Evolutionary conservation across 2,329 filamentous ascomycete species (phyloP).

Genomic region (Phyllosticta citrichinensis): DNA sequence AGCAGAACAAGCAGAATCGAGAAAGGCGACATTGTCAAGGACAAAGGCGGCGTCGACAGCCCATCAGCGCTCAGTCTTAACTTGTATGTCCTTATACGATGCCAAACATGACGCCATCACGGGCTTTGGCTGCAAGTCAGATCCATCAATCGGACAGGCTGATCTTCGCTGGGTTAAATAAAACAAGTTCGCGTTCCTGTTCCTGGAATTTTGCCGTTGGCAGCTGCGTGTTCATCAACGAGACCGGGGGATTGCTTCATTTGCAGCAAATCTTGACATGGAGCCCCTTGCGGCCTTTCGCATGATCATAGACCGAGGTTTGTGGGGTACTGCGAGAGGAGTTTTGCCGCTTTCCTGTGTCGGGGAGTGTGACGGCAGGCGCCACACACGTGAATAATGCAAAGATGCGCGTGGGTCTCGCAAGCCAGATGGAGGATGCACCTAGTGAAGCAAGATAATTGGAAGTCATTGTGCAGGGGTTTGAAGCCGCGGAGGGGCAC

Average conservation of each 20-base stretch:
- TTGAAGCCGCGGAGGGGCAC: too few species aligned
- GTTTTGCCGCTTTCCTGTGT: background rate
- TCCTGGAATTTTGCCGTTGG: background rate
- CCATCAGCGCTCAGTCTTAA: background rate
- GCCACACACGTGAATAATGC: background rate
- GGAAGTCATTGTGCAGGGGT: too few species aligned
- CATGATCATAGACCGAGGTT: background rate
- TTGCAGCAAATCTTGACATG: background rate
- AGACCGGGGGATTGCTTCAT: too few species aligned
- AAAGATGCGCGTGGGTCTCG: background rate
- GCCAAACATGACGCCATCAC: conserved; percentile 2
- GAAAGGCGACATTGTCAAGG: background rate
- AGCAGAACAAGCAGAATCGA: background rate
- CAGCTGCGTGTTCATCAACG: background rate
- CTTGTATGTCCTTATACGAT: background rate
- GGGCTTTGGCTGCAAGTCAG: conserved; percentile 1
- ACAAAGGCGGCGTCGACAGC: background rate
- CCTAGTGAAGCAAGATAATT: too few species aligned
- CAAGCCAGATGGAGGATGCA: too few species aligned
- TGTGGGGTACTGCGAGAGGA: background rate
- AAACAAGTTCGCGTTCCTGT: background rate
- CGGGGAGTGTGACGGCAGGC: background rate
- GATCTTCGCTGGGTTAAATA: background rate
- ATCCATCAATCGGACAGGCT: conserved; percentile 5
- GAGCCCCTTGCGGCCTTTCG: background rate